Evolutionary conservation across 208 protist genomes (phyloP).

Genomic region (Zelonia costaricensis): DNA sequence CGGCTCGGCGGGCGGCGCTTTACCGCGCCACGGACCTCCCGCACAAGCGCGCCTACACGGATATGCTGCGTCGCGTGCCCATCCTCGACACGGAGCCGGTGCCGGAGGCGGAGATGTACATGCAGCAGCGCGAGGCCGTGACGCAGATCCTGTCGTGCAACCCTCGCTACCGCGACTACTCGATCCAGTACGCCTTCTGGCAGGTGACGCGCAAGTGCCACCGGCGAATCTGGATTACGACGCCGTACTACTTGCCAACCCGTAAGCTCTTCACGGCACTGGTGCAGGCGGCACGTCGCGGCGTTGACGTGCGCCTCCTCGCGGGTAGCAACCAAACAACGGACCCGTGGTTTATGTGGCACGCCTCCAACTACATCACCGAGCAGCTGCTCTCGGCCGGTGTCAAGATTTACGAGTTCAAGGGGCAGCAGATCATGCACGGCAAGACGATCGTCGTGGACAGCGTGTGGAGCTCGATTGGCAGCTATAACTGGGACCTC

Average conservation of each 20-base stretch:
- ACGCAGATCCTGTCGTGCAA: constrained; percentile 89
- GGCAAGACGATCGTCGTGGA: constrained; percentile 93
- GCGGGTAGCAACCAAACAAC: constrained; percentile 82
- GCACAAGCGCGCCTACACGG: constrained; percentile 59
- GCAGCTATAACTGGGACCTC: constrained; percentile 93
- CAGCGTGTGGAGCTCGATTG: constrained; percentile 89
- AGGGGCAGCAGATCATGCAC: constrained; percentile 87
- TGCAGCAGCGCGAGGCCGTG: constrained; percentile 31
- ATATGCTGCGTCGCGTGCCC: constrained; percentile 35
- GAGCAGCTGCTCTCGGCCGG: constrained; percentile 69
- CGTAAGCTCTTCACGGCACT: constrained; percentile 78
- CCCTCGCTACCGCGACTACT: constrained; percentile 82
- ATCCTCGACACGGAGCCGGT: constrained; percentile 71
- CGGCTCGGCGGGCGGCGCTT: constrained; percentile 39
- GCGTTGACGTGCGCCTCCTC: constrained; percentile 91
- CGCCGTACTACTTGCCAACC: constrained; percentile 91
- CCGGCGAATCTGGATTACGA: constrained; percentile 88
- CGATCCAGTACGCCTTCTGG: constrained; percentile 90
- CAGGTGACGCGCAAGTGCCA: constrained; percentile 81
- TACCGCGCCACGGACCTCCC: constrained; percentile 37
- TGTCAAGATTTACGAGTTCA: constrained; percentile 92
- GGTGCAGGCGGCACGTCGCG: constrained; percentile 69
- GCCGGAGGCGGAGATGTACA: constrained; percentile 68
- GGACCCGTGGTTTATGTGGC: constrained; percentile 93
- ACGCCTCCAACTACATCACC: constrained; percentile 88